These are phyloP conservation scores for Verticillium klebahnii DNA, from an alignment of 2,329 filamentous ascomycete genomes.

Conservation along the genomic window DNA sequence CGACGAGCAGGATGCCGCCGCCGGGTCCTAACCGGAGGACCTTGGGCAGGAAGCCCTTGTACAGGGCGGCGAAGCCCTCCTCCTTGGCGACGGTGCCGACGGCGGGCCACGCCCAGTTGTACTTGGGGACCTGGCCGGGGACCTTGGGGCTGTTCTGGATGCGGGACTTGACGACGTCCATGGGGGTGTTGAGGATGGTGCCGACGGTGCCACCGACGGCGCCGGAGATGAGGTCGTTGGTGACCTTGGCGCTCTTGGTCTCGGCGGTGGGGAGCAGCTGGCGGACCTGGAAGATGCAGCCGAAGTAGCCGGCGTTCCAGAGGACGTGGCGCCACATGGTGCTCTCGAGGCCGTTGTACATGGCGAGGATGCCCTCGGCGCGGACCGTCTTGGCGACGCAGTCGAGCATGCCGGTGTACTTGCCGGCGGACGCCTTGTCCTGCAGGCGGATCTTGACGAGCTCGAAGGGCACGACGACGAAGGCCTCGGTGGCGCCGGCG, in stretches of 20 bases:
- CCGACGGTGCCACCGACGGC: conserved; percentile 81
- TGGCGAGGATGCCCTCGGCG: conserved; percentile 76
- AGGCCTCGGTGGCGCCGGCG: conserved; percentile 90
- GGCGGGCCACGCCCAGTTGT: conserved; percentile 96
- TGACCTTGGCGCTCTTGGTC: conserved; percentile 74
- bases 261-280: conserved; percentile 75
- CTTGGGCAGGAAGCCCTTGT: conserved; percentile 98
- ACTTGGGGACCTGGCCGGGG: conserved; percentile 79
- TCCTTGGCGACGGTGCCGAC: conserved; percentile 84
- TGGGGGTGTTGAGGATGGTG: conserved; percentile 89
- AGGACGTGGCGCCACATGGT: conserved; percentile 89
- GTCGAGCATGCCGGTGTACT: conserved; percentile 79
- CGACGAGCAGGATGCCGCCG: conserved; percentile 70
- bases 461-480: conserved; percentile 97
- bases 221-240: conserved; percentile 84
- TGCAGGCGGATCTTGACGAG: conserved; percentile 97
- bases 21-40: conserved; percentile 53
- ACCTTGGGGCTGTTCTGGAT: conserved; percentile 93
- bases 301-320: conserved; percentile 97
- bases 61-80: conserved; percentile 86
- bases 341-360: conserved; percentile 96
- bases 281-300: conserved; percentile 96
- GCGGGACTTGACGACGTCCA: conserved; percentile 96
- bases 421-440: conserved; percentile 87
- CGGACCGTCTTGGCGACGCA: conserved; percentile 76